Percentiles rank a stretch among this genome's conserved stretches.
Conservation (phyloP, 257 asterid genomes). For the Lavandula angustifolia region DNA sequence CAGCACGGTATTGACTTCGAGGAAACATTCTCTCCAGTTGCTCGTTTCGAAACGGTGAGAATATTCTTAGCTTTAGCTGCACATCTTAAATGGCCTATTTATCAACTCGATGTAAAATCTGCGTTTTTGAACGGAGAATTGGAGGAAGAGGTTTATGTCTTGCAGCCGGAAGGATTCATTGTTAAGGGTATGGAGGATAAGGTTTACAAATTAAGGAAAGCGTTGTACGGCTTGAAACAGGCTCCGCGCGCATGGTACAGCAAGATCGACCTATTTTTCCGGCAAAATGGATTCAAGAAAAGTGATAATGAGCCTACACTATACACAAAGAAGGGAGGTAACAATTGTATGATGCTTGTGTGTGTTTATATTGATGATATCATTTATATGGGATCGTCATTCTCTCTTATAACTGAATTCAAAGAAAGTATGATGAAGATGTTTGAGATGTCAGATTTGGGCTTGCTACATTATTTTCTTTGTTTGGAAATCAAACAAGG, state of each 20-base stretch:
- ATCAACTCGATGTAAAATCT: conserved; percentile 27
- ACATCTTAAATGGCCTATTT: background rate
- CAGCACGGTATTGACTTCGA: conserved; percentile 16
- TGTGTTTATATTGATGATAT: background rate
- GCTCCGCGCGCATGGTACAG: conserved; percentile 7
- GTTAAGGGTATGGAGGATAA: background rate
- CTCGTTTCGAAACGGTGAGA: conserved; percentile 9
- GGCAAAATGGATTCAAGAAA: background rate
- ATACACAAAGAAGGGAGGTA: conserved; percentile 21
- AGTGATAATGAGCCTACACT: conserved; percentile 21
- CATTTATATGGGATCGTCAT: background rate
- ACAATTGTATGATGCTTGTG: background rate
- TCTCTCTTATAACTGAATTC: background rate
- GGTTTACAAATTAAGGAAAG: background rate
- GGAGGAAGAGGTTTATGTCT: background rate
- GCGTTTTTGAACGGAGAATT: background rate
- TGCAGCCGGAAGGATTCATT: background rate
- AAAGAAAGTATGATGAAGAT: conserved; percentile 1
- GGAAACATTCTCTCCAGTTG: conserved; percentile 9
- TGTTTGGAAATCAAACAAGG: too few species aligned
- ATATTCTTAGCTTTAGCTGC: conserved; percentile 1
- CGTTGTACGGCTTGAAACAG: background rate
- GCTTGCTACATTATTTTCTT: too few species aligned
- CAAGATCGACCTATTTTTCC: background rate
- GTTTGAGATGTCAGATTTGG: background rate